phyloP scores from a whole-genome alignment of 225 moss, liverwort and hornwort species.

The Bryum argenteum region DNA sequence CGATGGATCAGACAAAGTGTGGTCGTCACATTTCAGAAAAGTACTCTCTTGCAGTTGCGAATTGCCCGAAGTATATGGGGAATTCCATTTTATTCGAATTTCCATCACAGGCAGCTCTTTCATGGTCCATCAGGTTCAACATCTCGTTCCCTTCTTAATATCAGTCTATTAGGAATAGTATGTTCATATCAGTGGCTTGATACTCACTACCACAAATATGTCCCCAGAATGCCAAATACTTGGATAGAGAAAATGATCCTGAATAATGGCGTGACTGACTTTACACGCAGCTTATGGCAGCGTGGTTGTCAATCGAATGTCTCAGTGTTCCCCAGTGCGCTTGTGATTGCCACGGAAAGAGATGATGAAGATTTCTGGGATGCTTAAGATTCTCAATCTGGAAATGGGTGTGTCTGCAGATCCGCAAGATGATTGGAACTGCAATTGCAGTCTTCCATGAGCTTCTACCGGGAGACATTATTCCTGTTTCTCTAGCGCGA shows the following conservation, averaged over 20 bases:
- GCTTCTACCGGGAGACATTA: slow-evolving; percentile 65
- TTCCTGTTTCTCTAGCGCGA: slow-evolving; percentile 82
- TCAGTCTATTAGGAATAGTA: neutral
- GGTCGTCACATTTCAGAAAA: slow-evolving; percentile 86
- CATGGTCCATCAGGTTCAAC: slow-evolving; percentile 89
- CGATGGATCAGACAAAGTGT: slow-evolving; percentile 71
- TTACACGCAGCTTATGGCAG: neutral
- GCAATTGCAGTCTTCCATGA: slow-evolving; percentile 73
- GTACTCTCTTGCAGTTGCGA: slow-evolving; percentile 71
- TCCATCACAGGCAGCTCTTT: slow-evolving; percentile 94
- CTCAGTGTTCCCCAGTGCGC: neutral
- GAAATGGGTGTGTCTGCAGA: slow-evolving; percentile 52
- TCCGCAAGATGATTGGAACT: slow-evolving; percentile 95
- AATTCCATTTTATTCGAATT: slow-evolving; percentile 64
- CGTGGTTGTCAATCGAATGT: slow-evolving; percentile 6
- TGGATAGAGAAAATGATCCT: slow-evolving; percentile 1
- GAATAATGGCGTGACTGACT: slow-evolving; percentile 5
- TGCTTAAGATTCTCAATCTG: slow-evolving; percentile 20
- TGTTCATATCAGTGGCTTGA: slow-evolving; percentile 16
- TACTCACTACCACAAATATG: neutral
- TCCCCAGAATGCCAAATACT: neutral
- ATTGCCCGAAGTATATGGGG: slow-evolving; percentile 56
- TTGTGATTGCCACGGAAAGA: neutral
- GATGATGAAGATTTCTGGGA: neutral
- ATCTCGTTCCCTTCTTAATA: slow-evolving; percentile 12